Evolutionary conservation across 2,329 filamentous ascomycete genomes (phyloP), one percentile per base, ranked within the genome.

Genomic region (Aureobasidium subglaciale): DNA sequence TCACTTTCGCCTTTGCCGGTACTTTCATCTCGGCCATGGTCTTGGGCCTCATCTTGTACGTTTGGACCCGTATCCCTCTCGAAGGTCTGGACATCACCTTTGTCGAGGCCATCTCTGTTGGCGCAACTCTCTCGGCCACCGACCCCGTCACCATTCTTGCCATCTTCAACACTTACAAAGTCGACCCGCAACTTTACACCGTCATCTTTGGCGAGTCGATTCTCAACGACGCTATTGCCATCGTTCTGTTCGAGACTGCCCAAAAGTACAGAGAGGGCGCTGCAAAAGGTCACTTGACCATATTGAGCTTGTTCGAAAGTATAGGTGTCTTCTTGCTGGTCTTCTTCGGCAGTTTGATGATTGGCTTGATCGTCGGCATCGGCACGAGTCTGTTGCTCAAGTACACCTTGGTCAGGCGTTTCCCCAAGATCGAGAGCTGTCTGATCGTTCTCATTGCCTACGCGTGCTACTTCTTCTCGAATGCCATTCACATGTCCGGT

Each of bases 111-210:
- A 93, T 99, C 69, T 95, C 91, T 1, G 90, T 99, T 40, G 93
- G 93, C 64, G 93, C 93, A 41, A 99, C 93, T 0, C 81, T 99
- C 29, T 97, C 93, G 2, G 93, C 93, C 58, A 99, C 93, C 1
- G 93, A 99, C 68, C 93, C 93, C 0, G 92, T 99, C 58, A 99
- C 93, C 0, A 97, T 99, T 64, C 78, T 99, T 54, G 93, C 93
- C 69, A 99, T 99, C 63, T 99, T 99, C 81, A 97, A 96, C 71
- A 88, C 93, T 1, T 99, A 97, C 81, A 97, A 97, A 73, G 93
- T 99, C 64, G 93, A 99, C 66, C 93, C 93, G 2, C 97, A 97
- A 73, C 81, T 99, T 16, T 99, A 99, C 74, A 99, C 93, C 27
- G 85, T 99, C 69, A 99, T 99, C 63, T 99, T 99, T 70, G 93